Conservation (phyloP, 1,284 basidiomycete genomes). For the Leccinum griseonigrum region DNA sequence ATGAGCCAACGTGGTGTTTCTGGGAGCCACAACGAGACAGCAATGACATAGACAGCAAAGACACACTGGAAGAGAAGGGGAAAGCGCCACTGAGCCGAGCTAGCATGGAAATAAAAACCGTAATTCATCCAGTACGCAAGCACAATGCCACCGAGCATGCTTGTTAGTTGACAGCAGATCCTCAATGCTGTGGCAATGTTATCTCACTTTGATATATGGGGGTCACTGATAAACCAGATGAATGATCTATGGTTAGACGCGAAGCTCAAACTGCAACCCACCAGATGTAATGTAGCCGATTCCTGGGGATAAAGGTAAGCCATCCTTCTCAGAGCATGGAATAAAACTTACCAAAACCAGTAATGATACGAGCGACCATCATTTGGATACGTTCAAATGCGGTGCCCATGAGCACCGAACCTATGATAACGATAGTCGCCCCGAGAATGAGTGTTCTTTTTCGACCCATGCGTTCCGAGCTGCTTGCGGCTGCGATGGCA, state of each 20-base stretch:
- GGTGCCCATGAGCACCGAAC: conserved; percentile 15
- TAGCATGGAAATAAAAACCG: conserved; percentile 15
- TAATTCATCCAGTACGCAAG: conserved; percentile 20
- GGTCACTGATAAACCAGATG: conserved; percentile 2
- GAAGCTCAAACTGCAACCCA: not conserved
- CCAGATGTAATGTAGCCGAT: conserved; percentile 20
- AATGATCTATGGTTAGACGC: not conserved
- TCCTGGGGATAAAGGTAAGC: conserved; percentile 3
- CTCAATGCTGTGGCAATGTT: conserved; percentile 15
- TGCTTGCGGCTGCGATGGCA: conserved; percentile 14
- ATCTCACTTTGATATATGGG: conserved; percentile 20
- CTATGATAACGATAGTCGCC: conserved; percentile 10
- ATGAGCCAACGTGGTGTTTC: conserved; percentile 20
- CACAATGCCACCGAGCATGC: conserved; percentile 13
- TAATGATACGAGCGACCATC: conserved; percentile 15
- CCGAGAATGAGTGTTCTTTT: conserved; percentile 15
- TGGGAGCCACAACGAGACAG: conserved; percentile 14
- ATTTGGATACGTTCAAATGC: conserved; percentile 17
- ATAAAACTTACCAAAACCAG: conserved; percentile 10
- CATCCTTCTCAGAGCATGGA: not conserved
- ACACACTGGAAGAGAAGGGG: conserved; percentile 16
- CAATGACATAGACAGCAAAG: conserved; percentile 15
- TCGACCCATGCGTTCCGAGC: conserved; percentile 14
- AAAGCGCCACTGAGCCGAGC: conserved; percentile 16
- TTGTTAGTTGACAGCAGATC: conserved; percentile 18